phyloP scores from a whole-genome alignment of 83 land plant species.

The Diphasiastrum complanatum region DNA sequence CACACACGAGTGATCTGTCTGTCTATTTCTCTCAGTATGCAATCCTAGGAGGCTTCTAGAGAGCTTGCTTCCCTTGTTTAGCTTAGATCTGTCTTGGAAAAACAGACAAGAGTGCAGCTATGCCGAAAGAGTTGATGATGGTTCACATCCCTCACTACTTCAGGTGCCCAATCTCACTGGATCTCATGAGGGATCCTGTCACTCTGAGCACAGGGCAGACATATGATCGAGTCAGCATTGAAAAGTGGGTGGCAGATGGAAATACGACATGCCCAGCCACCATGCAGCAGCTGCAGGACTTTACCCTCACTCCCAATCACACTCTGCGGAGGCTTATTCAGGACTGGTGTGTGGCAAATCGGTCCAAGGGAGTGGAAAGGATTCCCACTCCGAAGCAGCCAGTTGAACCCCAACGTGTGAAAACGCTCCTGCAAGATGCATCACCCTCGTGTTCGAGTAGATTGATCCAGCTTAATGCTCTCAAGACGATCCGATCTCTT shows the following conservation, averaged over 20 bases:
- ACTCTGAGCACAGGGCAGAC: constrained; percentile 48
- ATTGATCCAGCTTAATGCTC: constrained; percentile 5
- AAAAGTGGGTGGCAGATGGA: constrained; percentile 35
- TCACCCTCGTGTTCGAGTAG: constrained; percentile 11
- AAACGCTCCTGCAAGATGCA: constrained; percentile 28
- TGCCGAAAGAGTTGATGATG: not conserved
- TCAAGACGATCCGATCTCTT: not conserved
- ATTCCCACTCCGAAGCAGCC: constrained; percentile 47
- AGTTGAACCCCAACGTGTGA: constrained; percentile 16
- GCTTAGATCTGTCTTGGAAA: too few species aligned
- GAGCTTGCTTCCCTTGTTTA: too few species aligned
- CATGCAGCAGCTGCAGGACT: constrained; percentile 31
- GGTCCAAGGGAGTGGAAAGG: constrained; percentile 34
- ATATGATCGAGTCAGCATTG: constrained; percentile 51
- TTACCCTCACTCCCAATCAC: constrained; percentile 53
- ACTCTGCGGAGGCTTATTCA: constrained; percentile 57
- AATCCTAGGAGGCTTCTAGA: too few species aligned
- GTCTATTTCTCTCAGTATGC: too few species aligned
- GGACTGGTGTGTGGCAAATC: constrained; percentile 55
- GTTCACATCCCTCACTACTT: constrained; percentile 45
- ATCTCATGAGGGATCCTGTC: constrained; percentile 59
- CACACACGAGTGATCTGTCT: too few species aligned
- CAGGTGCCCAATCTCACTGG: constrained; percentile 56
- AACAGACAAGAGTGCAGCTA: not conserved
- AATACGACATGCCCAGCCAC: constrained; percentile 46